phyloP scores from a whole-genome alignment of 2,329 filamentous ascomycete species.

The Apiospora rasikravindrae region DNA sequence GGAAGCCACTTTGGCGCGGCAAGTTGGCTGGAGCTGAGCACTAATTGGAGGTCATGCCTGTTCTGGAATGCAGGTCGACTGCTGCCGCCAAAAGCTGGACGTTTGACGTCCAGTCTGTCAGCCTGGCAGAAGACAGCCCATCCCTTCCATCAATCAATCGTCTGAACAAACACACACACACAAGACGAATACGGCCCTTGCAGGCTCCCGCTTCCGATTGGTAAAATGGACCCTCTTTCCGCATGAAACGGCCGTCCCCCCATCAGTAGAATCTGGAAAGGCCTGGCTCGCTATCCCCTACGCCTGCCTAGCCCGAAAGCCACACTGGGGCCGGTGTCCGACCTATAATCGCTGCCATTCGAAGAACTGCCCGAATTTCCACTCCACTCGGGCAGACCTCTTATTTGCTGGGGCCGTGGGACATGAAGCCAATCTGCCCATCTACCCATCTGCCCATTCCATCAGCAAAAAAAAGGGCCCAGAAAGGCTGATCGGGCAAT shows the following conservation, averaged over 20 bases:
- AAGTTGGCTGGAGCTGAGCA: background rate
- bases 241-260: conserved; percentile 7
- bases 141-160: background rate
- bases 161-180: background rate
- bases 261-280: conserved; percentile 1
- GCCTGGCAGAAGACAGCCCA: background rate
- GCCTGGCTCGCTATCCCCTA: background rate
- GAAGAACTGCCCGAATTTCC: conserved; percentile 1
- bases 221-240: background rate
- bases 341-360: background rate
- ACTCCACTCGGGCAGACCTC: background rate
- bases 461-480: background rate
- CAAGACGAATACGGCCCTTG: background rate
- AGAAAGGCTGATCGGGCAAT: background rate
- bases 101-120: no score
- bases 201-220: background rate
- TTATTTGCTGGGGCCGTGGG: background rate
- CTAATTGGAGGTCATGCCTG: background rate
- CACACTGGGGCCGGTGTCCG: background rate
- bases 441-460: background rate
- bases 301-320: conserved; percentile 6
- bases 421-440: background rate
- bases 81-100: background rate
- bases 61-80: background rate
- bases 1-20: background rate